Percentiles rank a stretch among this genome's conserved stretches.
phyloP scores from a whole-genome alignment of 2,329 filamentous ascomycete genomes.

The Sporothrix pallida region DNA sequence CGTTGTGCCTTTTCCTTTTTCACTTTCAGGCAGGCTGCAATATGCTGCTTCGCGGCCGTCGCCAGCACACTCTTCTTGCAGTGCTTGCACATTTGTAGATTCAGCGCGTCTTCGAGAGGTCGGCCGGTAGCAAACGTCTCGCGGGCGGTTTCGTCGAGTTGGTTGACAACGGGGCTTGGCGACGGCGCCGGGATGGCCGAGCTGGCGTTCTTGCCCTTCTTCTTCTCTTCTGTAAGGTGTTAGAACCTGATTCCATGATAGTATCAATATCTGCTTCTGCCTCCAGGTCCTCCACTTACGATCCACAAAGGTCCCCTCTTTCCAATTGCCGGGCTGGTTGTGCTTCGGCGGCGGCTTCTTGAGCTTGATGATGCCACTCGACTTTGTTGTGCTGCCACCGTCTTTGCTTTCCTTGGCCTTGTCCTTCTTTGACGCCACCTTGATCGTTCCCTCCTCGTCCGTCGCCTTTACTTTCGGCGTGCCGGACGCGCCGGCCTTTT shows the following conservation, averaged over 20 bases:
- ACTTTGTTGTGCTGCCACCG: slow-evolving; percentile 37
- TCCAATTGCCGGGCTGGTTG: slow-evolving; percentile 73
- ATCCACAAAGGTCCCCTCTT: slow-evolving; percentile 67
- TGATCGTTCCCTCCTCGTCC: slow-evolving; percentile 66
- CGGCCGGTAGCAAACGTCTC: slow-evolving; percentile 82
- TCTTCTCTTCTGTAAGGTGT: slow-evolving; percentile 53
- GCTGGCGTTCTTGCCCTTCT: slow-evolving; percentile 51
- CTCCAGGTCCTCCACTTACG: slow-evolving; percentile 51
- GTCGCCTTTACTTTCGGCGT: slow-evolving; percentile 47
- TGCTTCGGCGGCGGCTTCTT: slow-evolving; percentile 68
- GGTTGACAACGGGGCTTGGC: slow-evolving; percentile 64
- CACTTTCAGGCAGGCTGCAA: slow-evolving; percentile 79
- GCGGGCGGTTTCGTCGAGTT: slow-evolving; percentile 75
- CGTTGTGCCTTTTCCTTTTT: slow-evolving; percentile 82
- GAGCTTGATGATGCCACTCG: slow-evolving; percentile 62
- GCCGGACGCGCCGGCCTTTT: slow-evolving; percentile 31
- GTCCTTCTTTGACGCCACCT: slow-evolving; percentile 65
- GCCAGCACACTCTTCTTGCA: slow-evolving; percentile 89
- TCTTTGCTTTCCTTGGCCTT: slow-evolving; percentile 42
- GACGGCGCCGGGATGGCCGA: slow-evolving; percentile 52
- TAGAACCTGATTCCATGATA: neutral
- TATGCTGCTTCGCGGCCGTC: slow-evolving; percentile 76
- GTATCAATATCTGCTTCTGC: neutral
- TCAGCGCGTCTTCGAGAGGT: slow-evolving; percentile 78
- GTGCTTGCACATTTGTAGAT: slow-evolving; percentile 87